Base-by-base conservation (phyloP, 768 basidiomycete genomes). In the Chiua virens region DNA sequence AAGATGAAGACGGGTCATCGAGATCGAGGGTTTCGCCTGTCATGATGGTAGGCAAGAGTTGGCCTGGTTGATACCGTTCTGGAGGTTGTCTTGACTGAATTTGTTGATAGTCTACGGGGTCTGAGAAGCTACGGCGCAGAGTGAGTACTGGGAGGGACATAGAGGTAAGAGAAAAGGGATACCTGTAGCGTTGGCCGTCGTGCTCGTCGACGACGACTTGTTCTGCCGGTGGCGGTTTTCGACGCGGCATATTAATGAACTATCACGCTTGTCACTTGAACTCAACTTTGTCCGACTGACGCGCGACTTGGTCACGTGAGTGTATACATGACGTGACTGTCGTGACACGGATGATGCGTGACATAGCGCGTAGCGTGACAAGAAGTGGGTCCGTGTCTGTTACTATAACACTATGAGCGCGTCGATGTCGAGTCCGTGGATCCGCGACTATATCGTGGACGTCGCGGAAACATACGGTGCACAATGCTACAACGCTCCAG, bases 11-110 rank as follows among this genome's bases (percentile, higher is more conserved):
- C 35, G 62, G 46, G 17, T 71, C 71, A 5, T 78, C 76, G 9
- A 83, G 62, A 43, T 84, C 77, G 18, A 85, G 72, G 0, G 83
- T 84, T 64, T 86, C 83, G 30, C 84, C 84, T 7, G 84, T 85
- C 47, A 80, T 71, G 38, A 86, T 85, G 0, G 84, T 83, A 30
- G 73, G 79, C 15, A 86, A 70, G 45, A 74, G 74, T 59, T 85
- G 82, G 3, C 83, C 84, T 22, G 81, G 84, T 49, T 82, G 77
- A 55, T 86, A 86, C 47, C 76, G 77, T 22, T 61, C 69, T 15
- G 57, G 59, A 17, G 58, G 48, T 4, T 46, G 54, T 34, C 54
- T 60, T 9, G 28, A 21, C 20, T 54, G 48, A 2, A 10, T 10
- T 20, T 39, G 30, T 20, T 44, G 49, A 34, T 41, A 17, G 18